These are phyloP conservation scores for Effrenium voratum DNA, from an alignment of 73 alveolate species.

Conservation along the genomic window DNA sequence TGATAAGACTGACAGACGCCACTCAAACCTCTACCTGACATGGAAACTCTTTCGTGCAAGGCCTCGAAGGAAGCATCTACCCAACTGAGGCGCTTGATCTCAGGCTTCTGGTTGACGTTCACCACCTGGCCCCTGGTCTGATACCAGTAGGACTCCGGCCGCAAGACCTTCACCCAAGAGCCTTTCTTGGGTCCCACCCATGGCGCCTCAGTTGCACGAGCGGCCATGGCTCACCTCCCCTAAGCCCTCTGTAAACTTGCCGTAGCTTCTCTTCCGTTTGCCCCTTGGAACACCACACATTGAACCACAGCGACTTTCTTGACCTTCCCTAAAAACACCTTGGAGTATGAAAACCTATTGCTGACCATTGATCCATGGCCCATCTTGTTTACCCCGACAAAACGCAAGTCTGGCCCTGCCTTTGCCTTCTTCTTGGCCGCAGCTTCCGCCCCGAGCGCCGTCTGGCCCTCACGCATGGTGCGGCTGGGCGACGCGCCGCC, in stretches of 20 bases:
- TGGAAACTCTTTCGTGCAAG: not conserved
- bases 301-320: not conserved
- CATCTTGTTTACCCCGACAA: not conserved
- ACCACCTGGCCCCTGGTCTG: slow-evolving; percentile 93
- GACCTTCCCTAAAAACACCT: not conserved
- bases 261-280: not conserved
- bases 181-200: slow-evolving; percentile 94
- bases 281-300: not conserved
- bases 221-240: not conserved
- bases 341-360: not conserved
- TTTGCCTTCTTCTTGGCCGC: slow-evolving; percentile 34
- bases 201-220: slow-evolving; percentile 42
- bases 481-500: not conserved
- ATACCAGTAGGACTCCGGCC: slow-evolving; percentile 93
- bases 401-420: not conserved
- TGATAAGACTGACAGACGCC: not conserved
- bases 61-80: too few relatives aligned
- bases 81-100: slow-evolving; percentile 55
- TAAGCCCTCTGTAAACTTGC: not conserved
- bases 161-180: slow-evolving; percentile 80
- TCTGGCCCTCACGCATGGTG: not conserved
- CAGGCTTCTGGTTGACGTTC: slow-evolving; percentile 94
- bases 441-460: not conserved
- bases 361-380: not conserved
- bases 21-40: not conserved